Conservation (phyloP, 768 basidiomycete species). For the Pleurotus tuoliensis region DNA sequence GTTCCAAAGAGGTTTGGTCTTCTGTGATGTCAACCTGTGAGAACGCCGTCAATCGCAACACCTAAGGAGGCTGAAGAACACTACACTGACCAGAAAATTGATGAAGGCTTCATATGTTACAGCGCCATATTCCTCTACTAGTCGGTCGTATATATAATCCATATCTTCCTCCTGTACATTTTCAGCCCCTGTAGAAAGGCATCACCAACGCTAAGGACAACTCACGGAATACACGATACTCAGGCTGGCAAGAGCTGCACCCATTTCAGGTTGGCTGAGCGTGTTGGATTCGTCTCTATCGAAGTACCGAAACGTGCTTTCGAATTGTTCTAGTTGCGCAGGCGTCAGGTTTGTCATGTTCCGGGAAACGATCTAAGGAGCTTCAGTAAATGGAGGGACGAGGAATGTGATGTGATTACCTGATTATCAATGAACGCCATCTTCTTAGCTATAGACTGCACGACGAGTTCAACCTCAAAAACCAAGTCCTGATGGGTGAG, state of each 20-base stretch:
- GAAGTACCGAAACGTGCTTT: slow-evolving; percentile 96
- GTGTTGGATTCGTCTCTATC: slow-evolving; percentile 92
- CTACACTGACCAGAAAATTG: slow-evolving; percentile 60
- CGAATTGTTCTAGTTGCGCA: slow-evolving; percentile 93
- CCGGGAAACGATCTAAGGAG: slow-evolving; percentile 79
- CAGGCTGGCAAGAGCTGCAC: slow-evolving; percentile 90
- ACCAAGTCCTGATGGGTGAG: slow-evolving; percentile 86
- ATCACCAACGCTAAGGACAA: background rate
- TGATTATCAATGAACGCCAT: slow-evolving; percentile 97
- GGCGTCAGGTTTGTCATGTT: slow-evolving; percentile 94
- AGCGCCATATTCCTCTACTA: slow-evolving; percentile 78
- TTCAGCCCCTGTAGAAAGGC: background rate
- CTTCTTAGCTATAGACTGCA: slow-evolving; percentile 81
- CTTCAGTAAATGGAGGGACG: slow-evolving; percentile 3
- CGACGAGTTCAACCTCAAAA: slow-evolving; percentile 83
- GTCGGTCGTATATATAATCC: slow-evolving; percentile 76
- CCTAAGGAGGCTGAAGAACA: slow-evolving; percentile 27
- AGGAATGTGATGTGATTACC: slow-evolving; percentile 34
- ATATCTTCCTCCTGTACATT: slow-evolving; percentile 75
- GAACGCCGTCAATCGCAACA: slow-evolving; percentile 3
- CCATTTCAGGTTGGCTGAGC: slow-evolving; percentile 78
- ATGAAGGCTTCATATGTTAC: slow-evolving; percentile 94
- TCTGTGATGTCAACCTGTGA: slow-evolving; percentile 89
- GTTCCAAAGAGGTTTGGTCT: slow-evolving; percentile 90
- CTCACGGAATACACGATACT: slow-evolving; percentile 88